Evolutionary conservation across 306 rosid genomes (phyloP), one percentile per base, ranked within the genome.

Genomic region (Comarum palustre): DNA sequence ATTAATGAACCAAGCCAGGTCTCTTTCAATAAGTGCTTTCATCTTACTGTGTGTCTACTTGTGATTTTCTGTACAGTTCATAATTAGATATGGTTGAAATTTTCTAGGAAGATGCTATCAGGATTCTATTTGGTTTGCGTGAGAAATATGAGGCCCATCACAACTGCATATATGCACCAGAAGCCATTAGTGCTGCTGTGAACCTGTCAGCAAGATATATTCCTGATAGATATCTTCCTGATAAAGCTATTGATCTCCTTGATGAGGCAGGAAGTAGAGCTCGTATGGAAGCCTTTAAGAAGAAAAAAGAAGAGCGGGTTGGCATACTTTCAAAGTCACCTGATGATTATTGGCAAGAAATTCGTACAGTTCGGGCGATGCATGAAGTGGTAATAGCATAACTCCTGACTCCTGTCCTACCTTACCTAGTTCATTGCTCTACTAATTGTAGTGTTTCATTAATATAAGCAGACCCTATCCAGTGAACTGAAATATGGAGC

Each of bases 261-360:
- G 98, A 94, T 73, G 98, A 94, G 81, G 98, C 98, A 2, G 98
- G 98, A 81, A 90, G 97, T 76, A 89, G 89, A 77, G 97, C 93
- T 86, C 83, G 86, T 71, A 94, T 94, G 72, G 96, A 88, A 74
- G 86, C 90, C 75, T 89, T 80, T 70, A 89, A 73, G 85, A 83
- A 69, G 82, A 93, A 78, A 84, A 89, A 71, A 78, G 88, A 89
- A 72, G 79, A 82, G 73, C 83, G 82, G 69, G 68, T 71, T 74
- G 57, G 84, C 73, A 74, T 94, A 74, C 92, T 89, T 77, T 86
- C 89, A 19, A 85, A 86, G 83, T 66, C 79, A 57, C 93, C 90
- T 5, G 86, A 81, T 79, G 92, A 87, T 73, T 91, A 86, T 80
- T 94, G 97, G 97, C 82, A 81, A 80, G 97, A 91, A 83, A 86